Conservation (phyloP, 176 grass and related monocot genomes). For the Avena insularis region DNA sequence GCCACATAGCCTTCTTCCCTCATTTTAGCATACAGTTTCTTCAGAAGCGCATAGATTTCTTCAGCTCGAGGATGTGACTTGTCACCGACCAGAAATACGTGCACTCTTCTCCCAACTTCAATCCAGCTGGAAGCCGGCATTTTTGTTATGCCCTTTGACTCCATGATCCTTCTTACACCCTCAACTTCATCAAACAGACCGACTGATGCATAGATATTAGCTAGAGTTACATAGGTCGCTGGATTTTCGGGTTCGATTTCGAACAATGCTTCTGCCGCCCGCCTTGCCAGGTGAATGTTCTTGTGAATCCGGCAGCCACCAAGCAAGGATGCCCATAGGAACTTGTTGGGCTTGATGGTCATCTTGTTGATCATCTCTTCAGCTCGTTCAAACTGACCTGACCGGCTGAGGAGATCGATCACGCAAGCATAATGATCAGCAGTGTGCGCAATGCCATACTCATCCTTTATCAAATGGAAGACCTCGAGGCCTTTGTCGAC, state of each 20-base stretch:
- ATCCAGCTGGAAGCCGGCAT: constrained; percentile 77
- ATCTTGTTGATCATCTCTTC: constrained; percentile 67
- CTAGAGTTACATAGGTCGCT: constrained; percentile 78
- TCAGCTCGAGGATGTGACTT: constrained; percentile 63
- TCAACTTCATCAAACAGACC: constrained; percentile 70
- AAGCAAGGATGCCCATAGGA: constrained; percentile 86
- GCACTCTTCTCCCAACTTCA: constrained; percentile 58
- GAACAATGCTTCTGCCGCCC: constrained; percentile 70
- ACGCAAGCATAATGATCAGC: constrained; percentile 84
- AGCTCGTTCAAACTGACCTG: constrained; percentile 64
- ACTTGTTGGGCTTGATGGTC: constrained; percentile 74
- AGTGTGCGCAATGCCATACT: constrained; percentile 58
- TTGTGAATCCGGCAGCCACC: constrained; percentile 70
- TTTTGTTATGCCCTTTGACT: constrained; percentile 60
- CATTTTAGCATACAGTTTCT: constrained; percentile 55
- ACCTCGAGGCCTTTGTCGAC: constrained; percentile 68
- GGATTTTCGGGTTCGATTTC: constrained; percentile 87
- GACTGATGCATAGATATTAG: constrained; percentile 71
- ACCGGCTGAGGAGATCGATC: constrained; percentile 76
- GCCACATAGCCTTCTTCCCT: constrained; percentile 69
- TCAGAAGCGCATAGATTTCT: constrained; percentile 55
- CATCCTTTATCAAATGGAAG: constrained; percentile 74
- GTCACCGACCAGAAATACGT: constrained; percentile 73
- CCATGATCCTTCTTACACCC: constrained; percentile 71
- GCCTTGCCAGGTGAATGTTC: constrained; percentile 64